Base-by-base conservation (phyloP, 805 yeast genomes). In the Scheffersomyces spartinae region DNA sequence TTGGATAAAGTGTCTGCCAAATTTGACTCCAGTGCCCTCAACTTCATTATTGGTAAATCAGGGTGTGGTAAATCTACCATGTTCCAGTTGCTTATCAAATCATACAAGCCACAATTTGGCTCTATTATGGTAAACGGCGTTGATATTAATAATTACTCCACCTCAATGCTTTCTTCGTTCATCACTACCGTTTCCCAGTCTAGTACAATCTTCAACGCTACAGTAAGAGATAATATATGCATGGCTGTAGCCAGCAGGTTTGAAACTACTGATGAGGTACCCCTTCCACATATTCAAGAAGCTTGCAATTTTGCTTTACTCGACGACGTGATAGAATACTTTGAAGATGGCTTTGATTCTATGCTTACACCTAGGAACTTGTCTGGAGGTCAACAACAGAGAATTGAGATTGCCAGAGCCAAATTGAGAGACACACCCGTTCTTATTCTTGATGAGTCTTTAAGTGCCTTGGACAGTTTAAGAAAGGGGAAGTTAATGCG, bases 1-100 rank as follows among this genome's bases (percentile, higher is more conserved):
- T 43, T 91, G 9, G 47, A 62, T 1, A 39, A 64, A 24, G 54
- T 78, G 1, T 41, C 47, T n/a, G 29, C 79, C 14, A 36, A 38
- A 2, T 53, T 85, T 18, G 47, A 56, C 1, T 47, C 68, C 1
- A 61, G 67, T 1, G 36, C 52, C 17, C 42, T 68, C 5, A 71
- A 76, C 1, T 88, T 71, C 39, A 49, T 91, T 4, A 68, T 91
- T 21, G 99, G 99, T 1, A 62, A 65, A 32, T 85, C 96, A 0
- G 99, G 99, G 0, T 75, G 86, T 0, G 98, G 98, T 0, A 91
- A 91, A 47, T 88, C 97, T 0, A 79, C 97, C 0, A 33, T 91
- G 2, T 68, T 78, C 0, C 66, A 65, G 18, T 45, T 91, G 2
- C 38, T 91, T 1, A 45, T 79, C 28, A 67, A 67, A 15, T 63